Evolutionary conservation across 2,329 filamentous ascomycete species (phyloP), one percentile per base, ranked within the genome.

Genomic region (Epichloe sibirici): DNA sequence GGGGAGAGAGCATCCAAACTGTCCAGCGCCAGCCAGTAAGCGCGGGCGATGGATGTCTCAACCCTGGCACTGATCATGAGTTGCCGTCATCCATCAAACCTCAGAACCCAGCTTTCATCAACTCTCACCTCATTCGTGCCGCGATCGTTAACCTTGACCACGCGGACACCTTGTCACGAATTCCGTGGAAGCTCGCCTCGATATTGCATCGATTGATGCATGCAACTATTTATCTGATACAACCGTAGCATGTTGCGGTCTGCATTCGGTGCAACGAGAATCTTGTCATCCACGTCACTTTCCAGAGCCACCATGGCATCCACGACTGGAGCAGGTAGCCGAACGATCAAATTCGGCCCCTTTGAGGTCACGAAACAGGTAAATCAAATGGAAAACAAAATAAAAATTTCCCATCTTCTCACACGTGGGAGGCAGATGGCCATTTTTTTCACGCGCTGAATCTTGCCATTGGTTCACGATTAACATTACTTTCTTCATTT

Each of bases 291-390:
- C 15, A 45, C 51, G 48, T 48, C 45, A 28, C 52, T 51, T 42
- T 23, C 55, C 44, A 58, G 58, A 54, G 45, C 51, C 55, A 59
- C 59, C 58, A 70, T 69, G 65, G 62, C 65, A 46, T 58, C 59
- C 17, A 60, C 65, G 35, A 31, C 34, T 17, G 61, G 53, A 21
- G 52, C 56, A 25, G 57, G 57, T 23, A 62, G 55, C 4, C 56
- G 52, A 48, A 53, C 35, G 25, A 66, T 91, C 59, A 75, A 81
- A 63, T 93, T 94, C 63, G 88, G 88, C 13, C 78, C 83, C 8
- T 90, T 86, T 63, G 74, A 86, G 54, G 86, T 94, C 51, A 87
- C 86, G 12, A 74, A 80, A 17, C 87, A 90, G 73, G 85, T 86
- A 69, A 17, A 21, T 21, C 17, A 21, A 21, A 21, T 21, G 17